Evolutionary conservation across 169 alveolate genomes (phyloP), one percentile per base, ranked within the genome.

Genomic region (Plasmodium knowlesi): DNA sequence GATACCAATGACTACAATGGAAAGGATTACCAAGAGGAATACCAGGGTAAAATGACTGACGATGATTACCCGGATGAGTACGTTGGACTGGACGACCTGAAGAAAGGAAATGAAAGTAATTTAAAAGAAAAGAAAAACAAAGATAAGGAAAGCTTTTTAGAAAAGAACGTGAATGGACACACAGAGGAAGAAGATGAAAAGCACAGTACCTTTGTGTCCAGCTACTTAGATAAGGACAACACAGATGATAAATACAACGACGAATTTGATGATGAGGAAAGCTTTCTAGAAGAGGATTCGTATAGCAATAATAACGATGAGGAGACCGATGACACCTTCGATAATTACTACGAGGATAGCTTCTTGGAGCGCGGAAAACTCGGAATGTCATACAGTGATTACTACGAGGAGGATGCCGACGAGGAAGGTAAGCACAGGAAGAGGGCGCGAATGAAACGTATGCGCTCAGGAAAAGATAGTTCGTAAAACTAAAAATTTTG

Each of bases 131-230:
- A 6, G 3, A 61, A 72, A 14, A 76, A 57, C 37, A 73, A 84
- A 14, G 83, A 28, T 8, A 71, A 41, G 14, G 74, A 84, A 19
- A 84, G 92, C 53, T 84, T 84, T 28, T 73, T 84, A 22, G 92
- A 84, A 19, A 19, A 43, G 0, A 32, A 72, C 34, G 30, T 46
- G 5, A 22, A 84, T 71, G 83, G 19, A 5, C 39, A 28, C 16
- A n/a, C 73, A 34, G 57, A 84, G 34, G 30, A 19, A 67, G 37
- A 25, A 9, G 5, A 41, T 5, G 83, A 70, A 71, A 39, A 37
- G 50, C 67, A 71, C 74, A 72, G 54, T 54, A 39, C 84, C 39
- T 84, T 72, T 22, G 72, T 39, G 19, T 84, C 91, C 3, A 54
- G 37, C 28, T 34, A 30, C 19, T 5, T 83, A 34, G 82, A 57